Evolutionary conservation across 2,329 filamentous ascomycete species (phyloP).

Genomic region (Sporothrix pseudoabietina): DNA sequence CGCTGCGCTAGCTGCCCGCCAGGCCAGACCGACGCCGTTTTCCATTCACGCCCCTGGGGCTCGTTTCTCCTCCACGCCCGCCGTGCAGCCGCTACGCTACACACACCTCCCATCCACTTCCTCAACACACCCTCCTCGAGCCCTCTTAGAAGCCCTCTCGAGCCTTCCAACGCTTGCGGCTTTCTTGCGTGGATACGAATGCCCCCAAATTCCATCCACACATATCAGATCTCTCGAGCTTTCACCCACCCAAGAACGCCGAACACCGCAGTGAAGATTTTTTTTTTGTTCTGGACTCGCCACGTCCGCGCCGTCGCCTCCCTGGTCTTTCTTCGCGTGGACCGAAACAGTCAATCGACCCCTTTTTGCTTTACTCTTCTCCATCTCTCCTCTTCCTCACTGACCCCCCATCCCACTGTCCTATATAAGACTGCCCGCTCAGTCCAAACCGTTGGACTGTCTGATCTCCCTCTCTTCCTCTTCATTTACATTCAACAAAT

Average conservation of each 20-base stretch:
- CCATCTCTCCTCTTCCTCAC: not conserved
- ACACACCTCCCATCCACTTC: constrained; percentile 26
- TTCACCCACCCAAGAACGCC: constrained; percentile 26
- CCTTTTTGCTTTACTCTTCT: constrained; percentile 24
- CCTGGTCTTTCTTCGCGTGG: constrained; percentile 26
- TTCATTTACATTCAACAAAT: constrained; percentile 27
- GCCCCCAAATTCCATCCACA: constrained; percentile 5
- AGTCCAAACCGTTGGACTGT: not conserved
- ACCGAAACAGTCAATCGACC: constrained; percentile 25
- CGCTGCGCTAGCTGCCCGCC: constrained; percentile 5
- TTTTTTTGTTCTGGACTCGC: constrained; percentile 28
- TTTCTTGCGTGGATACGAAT: constrained; percentile 30
- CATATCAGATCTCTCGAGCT: constrained; percentile 1
- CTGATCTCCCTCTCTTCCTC: not conserved
- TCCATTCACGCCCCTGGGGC: constrained; percentile 17
- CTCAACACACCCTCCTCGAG: constrained; percentile 5
- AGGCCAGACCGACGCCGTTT: constrained; percentile 9
- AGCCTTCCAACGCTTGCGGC: constrained; percentile 12
- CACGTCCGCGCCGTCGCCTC: constrained; percentile 27
- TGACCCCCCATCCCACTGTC: constrained; percentile 10
- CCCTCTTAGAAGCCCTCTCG: no score
- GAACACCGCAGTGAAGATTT: constrained; percentile 32
- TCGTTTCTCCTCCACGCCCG: not conserved
- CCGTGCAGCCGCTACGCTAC: constrained; percentile 11
- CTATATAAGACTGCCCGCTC: constrained; percentile 28